Base-by-base conservation (phyloP, 768 basidiomycete genomes). In the Pleurotus pulmonarius region DNA sequence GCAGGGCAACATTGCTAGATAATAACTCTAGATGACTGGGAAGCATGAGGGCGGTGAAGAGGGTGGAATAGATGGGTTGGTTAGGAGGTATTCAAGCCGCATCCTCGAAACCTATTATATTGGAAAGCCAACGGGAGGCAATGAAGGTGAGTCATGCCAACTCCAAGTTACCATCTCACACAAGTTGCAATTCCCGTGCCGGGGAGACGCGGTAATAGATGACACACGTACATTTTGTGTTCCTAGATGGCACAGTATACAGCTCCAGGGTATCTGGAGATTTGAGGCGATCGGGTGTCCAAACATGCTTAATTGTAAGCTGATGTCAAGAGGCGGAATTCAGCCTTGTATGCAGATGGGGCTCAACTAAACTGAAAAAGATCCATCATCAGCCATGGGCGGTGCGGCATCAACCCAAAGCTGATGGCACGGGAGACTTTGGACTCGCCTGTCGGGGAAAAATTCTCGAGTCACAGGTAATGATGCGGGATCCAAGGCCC, bases 91-190 rank as follows among this genome's bases (percentile, higher is more conserved):
- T n/a, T 15, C n/a, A 9, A 34, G 3, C 13, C 48, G 8, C 16
- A 5, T 22, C 51, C 39, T 41, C 3, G 15, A 25, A 18, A 15
- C 39, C 24, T 53, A 38, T 37, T 53, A 53, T 40, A 39, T 40
- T 53, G 15, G 7, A 24, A 15, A 53, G 18, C 41, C 9, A n/a
- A 16, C 22, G 38, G 20, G 39, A 38, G 51, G 51, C 51, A 53
- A 53, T 40, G 51, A 41, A 34, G n/a, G n/a, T 53, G 51, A 53
- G 51, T 53, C 51, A 53, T 53, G 51, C 51, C 51, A 53, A 53
- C 51, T 53, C 12, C 51, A 53, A 38, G 51, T 53, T 39, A 53
- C 51, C 51, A 53, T 53, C 51, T 53, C 51, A 25, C 15, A 41
- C 39, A 20, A 26, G 37, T 49, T 29, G 48, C 25, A n/a, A 24